phyloP scores from a whole-genome alignment of 441 rosid species.

The Cnidoscolus chayamansa region DNA sequence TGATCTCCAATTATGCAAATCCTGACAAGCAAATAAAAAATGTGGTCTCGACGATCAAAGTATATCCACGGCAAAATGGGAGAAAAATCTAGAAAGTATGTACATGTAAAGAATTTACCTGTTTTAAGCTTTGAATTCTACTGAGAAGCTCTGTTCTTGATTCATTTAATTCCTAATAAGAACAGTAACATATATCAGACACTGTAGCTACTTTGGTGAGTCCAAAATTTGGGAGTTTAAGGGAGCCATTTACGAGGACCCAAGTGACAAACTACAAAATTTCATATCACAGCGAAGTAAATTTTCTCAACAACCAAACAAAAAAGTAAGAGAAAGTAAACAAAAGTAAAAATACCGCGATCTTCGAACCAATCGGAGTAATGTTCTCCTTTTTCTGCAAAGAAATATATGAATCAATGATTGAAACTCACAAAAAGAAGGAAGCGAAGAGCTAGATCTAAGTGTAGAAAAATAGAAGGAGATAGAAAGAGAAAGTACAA shows the following conservation, averaged over 20 bases:
- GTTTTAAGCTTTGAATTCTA: slow-evolving; percentile 83
- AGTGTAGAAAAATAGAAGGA: neutral
- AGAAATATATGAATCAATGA: slow-evolving; percentile 8
- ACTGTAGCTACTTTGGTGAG: too few species aligned
- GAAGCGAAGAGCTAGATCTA: neutral
- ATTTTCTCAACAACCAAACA: neutral
- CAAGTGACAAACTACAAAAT: neutral
- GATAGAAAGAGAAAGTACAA: slow-evolving; percentile 29
- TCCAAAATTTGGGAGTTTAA: too few species aligned
- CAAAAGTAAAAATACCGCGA: slow-evolving; percentile 38
- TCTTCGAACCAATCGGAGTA: slow-evolving; percentile 60
- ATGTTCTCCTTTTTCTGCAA: slow-evolving; percentile 68
- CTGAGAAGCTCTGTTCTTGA: slow-evolving; percentile 74
- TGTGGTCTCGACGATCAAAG: neutral
- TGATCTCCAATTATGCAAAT: slow-evolving; percentile 91
- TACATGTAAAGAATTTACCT: slow-evolving; percentile 36
- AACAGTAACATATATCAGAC: neutral
- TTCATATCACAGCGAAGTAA: neutral
- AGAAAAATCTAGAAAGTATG: neutral
- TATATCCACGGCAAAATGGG: neutral
- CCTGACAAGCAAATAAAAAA: slow-evolving; percentile 41
- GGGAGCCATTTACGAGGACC: too few species aligned
- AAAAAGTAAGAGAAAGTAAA: neutral
- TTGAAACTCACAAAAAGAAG: too few species aligned
- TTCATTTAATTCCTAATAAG: slow-evolving; percentile 66